Evolutionary conservation across 1,284 basidiomycete species (phyloP), one percentile per base, ranked within the genome.

Genomic region (Papiliotrema laurentii): DNA sequence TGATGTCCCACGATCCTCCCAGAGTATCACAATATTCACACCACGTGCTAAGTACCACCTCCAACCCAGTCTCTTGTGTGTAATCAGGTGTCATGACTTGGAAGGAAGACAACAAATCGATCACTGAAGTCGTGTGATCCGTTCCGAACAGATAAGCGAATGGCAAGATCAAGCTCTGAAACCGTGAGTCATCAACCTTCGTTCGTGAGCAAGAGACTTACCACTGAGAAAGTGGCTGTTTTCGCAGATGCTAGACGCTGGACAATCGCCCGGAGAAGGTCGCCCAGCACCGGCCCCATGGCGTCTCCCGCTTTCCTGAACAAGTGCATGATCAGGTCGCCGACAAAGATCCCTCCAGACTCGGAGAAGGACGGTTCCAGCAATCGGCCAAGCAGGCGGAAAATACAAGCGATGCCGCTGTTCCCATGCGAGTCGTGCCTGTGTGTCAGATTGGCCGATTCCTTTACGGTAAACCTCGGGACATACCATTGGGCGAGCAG

Each of bases 11-110:
- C 72, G 86, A 90, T 30, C 94, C 93, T 65, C 91, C 88, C 78
- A 97, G 87, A 6, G 87, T 90, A 70, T 90, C 88, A 24, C 86
- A 85, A 61, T 90, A 91, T 66, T 97, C 93, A 63, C 86, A 89
- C 94, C 94, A 97, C 1, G 86, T 85, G 49, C 84, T 80, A 34
- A 94, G 79, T 21, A 98, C 78, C 37, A 96, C 80, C 56, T 90
- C 83, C 14, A 97, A 79, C 0, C 64, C 73, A 6, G 56, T 50
- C 31, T 83, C 78, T 37, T 51, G 56, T 16, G 49, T 22, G 13
- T 79, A 80, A 47, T 83, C 73, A 26, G 83, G 67, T 40, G 62
- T 45, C 6, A 71, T 73, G 3, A 74, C 67, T 3, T 64, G 51
- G 54, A 82, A 83, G 5, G 79, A 76, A 58, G 89, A 85, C 28